These are phyloP conservation scores for Casuarina equisetifolia DNA, from an alignment of 306 rosid species.

Conservation along the genomic window DNA sequence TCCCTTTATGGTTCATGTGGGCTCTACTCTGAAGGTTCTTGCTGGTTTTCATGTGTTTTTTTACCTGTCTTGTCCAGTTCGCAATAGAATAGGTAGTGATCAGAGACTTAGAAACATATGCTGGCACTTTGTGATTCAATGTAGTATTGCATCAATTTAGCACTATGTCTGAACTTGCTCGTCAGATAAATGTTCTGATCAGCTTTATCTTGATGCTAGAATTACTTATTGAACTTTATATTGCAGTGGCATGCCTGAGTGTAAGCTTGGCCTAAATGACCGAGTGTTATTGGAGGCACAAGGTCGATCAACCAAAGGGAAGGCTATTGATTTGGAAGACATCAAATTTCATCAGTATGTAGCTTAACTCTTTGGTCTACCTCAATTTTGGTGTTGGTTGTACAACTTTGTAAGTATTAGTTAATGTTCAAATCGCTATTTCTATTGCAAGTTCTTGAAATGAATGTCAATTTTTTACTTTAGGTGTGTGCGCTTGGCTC, in stretches of 20 bases:
- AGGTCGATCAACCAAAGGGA: constrained; percentile 94
- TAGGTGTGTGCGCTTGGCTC: constrained; percentile 99
- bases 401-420: neutral
- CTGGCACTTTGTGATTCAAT: neutral
- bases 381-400: neutral
- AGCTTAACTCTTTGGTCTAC: constrained; percentile 37
- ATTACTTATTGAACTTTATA: constrained; percentile 24
- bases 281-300: constrained; percentile 93
- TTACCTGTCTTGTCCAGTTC: neutral
- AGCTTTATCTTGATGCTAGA: neutral
- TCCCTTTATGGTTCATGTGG: neutral
- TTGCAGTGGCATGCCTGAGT: constrained; percentile 99
- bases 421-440: constrained; percentile 10
- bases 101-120: neutral
- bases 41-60: neutral
- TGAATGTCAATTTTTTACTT: constrained; percentile 34
- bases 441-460: constrained; percentile 24
- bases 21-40: neutral
- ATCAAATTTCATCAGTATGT: constrained; percentile 99
- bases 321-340: constrained; percentile 98
- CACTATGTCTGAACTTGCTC: neutral
- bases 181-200: neutral
- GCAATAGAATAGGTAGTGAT: neutral
- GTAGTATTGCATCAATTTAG: neutral
- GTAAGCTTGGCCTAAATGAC: constrained; percentile 96